Evolutionary conservation across 2,329 filamentous ascomycete genomes (phyloP), one percentile per base, ranked within the genome.

Genomic region (Domatiomyces catenatus): DNA sequence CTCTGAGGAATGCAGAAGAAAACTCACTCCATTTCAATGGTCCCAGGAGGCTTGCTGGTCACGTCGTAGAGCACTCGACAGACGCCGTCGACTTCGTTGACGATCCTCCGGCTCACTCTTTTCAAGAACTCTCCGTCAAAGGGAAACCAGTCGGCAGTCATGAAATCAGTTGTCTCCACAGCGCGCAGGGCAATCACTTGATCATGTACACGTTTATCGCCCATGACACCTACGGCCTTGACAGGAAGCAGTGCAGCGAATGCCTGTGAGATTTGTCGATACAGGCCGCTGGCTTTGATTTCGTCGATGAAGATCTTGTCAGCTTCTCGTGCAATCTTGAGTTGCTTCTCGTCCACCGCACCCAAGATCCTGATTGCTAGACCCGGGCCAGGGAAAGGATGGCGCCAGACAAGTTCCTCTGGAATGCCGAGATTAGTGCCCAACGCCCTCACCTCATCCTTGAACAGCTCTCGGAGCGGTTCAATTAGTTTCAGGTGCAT

Each of bases 281-380:
- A 72, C 15, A 72, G 61, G 24, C 69, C 70, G 12, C 67, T 68
- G 46, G 68, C 68, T 7, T 61, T 59, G 56, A 72, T 72, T 63
- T 67, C 68, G 39, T 60, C 60, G 58, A 72, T 71, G 61, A 70
- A 72, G 54, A 71, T 71, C 56, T 69, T 60, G 55, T 71, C 68
- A 7, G 69, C 68, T 52, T 67, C 57, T 42, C 69, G 64, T 50
- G 80, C 86, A 56, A 94, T 92, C 50, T 79, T 78, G 15, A 94
- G 83, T 43, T 83, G 78, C 63, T 89, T 84, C 1, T 74, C 75
- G 1, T 86, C 94, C 12, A 94, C 81, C 59, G 93, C 88, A 36
- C 89, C 89, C 1, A 94, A 71, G 53, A 94, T 83, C 49, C 86
- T 76, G 58, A 92, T 84, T 12, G 77, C 86, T 54, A 93, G 79